A percentile compares a stretch with the other conserved stretches of the same genome.
phyloP scores from a whole-genome alignment of 2,329 filamentous ascomycete genomes.

The Pseudogymnoascus sp. region DNA sequence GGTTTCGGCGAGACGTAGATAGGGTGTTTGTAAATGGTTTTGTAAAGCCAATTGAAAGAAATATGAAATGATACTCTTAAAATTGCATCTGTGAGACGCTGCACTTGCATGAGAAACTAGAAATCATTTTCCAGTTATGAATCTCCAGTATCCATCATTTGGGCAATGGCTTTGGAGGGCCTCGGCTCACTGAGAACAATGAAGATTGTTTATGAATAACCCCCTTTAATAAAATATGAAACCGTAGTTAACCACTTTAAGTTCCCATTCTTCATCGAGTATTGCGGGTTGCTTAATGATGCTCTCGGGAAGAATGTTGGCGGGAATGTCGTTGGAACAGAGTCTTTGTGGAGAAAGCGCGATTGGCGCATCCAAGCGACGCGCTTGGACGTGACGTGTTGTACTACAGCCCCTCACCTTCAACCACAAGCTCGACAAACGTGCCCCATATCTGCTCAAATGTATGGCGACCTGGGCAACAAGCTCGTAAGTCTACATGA shows the following conservation, averaged over 20 bases:
- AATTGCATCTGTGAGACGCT: neutral
- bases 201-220: neutral
- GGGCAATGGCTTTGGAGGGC: neutral
- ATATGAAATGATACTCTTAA: neutral
- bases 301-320: neutral
- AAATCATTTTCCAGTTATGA: neutral
- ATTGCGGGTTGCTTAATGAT: neutral
- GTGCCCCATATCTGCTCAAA: slow-evolving; percentile 28
- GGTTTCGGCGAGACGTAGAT: neutral
- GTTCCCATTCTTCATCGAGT: neutral
- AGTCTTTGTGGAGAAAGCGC: neutral
- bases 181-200: neutral
- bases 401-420: neutral
- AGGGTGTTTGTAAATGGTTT: neutral
- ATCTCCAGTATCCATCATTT: neutral
- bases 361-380: neutral
- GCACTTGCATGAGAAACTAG: neutral
- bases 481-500: slow-evolving; percentile 48
- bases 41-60: slow-evolving; percentile 7
- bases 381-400: slow-evolving; percentile 8
- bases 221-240: neutral
- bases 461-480: slow-evolving; percentile 66
- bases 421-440: neutral
- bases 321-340: neutral
- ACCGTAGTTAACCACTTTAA: neutral